These are phyloP conservation scores for Hemisphaericaspora lyxosophila DNA, from an alignment of 1,139 yeast genomes.

Conservation along the genomic window DNA sequence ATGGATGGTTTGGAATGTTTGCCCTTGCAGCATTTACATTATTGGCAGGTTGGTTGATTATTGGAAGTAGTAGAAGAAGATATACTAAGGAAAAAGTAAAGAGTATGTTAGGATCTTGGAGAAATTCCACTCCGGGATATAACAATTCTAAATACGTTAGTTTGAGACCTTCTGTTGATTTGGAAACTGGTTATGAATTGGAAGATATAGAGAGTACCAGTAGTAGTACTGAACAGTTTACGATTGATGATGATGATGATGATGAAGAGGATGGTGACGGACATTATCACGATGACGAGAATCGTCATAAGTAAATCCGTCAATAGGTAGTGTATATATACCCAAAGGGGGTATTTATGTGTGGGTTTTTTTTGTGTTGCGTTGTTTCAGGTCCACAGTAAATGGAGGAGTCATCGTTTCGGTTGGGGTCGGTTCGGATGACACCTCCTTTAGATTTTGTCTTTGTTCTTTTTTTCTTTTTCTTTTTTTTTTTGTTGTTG, in stretches of 20 bases:
- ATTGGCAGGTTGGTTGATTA: conserved; percentile 45
- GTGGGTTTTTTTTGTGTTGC: too few relatives aligned
- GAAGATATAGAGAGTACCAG: conserved; percentile 5
- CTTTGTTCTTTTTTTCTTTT: too few relatives aligned
- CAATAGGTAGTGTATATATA: too few relatives aligned
- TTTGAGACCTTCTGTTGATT: conserved; percentile 7
- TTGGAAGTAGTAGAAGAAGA: conserved; percentile 40
- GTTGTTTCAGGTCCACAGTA: too few relatives aligned
- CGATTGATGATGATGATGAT: conserved; percentile 21
- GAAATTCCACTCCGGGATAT: conserved; percentile 10
- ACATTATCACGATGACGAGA: neutral
- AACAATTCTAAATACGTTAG: conserved; percentile 11
- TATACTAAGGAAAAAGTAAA: conserved; percentile 13
- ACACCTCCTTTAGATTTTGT: too few relatives aligned
- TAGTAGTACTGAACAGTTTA: conserved; percentile 14
- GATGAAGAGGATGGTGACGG: conserved; percentile 3
- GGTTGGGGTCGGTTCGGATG: conserved; percentile 10
- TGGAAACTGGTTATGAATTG: conserved; percentile 13
- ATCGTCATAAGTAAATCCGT: too few relatives aligned
- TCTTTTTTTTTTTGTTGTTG: too few relatives aligned
- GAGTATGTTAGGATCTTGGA: conserved; percentile 7
- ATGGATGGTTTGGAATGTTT: conserved; percentile 57
- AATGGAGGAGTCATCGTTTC: too few relatives aligned
- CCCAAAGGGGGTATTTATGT: too few relatives aligned
- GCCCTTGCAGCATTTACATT: conserved; percentile 43